Conservation (phyloP, 148 eudicot species). For the Silene uniflora region DNA sequence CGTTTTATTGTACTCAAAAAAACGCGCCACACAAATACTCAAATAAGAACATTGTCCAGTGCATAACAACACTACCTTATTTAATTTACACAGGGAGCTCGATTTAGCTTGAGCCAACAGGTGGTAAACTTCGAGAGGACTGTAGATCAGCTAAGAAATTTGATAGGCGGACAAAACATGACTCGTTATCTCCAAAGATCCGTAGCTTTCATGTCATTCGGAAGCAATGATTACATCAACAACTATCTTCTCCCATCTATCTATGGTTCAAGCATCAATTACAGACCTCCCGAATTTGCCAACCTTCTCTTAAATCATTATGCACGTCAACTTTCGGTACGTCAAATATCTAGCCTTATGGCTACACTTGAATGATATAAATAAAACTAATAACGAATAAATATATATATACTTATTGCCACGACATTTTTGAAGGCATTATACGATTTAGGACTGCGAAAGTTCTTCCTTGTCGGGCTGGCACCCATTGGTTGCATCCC, state of each 20-base stretch:
- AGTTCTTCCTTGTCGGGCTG: conserved; percentile 60
- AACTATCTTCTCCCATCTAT: conserved; percentile 75
- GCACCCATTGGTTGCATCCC: conserved; percentile 93
- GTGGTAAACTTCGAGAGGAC: conserved; percentile 72
- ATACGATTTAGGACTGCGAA: conserved; percentile 68
- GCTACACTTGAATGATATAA: too few relatives aligned
- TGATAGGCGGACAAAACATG: conserved; percentile 38
- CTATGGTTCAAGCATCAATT: conserved; percentile 53
- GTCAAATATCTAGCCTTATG: neutral
- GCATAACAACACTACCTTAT: too few relatives aligned
- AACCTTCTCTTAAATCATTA: conserved; percentile 71
- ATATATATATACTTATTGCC: too few relatives aligned
- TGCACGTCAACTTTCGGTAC: conserved; percentile 62
- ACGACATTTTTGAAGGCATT: conserved; percentile 39
- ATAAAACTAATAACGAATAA: too few relatives aligned
- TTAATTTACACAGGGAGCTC: conserved; percentile 49
- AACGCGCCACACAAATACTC: too few relatives aligned
- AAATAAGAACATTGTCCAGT: too few relatives aligned
- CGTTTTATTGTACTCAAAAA: too few relatives aligned
- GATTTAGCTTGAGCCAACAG: conserved; percentile 69
- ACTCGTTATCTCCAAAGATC: conserved; percentile 51
- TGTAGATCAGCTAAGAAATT: conserved; percentile 45
- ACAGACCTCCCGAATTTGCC: conserved; percentile 60
- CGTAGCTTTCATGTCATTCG: conserved; percentile 60
- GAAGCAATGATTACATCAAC: conserved; percentile 92